Evolutionary conservation across 2,329 filamentous ascomycete species (phyloP).

Genomic region (Herpotrichia juniperi): DNA sequence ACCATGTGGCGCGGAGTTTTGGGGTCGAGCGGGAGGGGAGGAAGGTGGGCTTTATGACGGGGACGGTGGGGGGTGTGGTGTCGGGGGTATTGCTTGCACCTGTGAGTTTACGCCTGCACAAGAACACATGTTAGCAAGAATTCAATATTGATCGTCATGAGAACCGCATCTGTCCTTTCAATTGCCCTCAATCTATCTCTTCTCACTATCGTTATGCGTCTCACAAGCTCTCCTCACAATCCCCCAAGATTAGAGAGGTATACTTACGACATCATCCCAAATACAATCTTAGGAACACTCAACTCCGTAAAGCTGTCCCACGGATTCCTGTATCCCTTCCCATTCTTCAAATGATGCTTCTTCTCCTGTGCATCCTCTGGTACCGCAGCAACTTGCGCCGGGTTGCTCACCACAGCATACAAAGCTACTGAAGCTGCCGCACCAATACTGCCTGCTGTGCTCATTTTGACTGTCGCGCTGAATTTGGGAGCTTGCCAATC

Average conservation of each 20-base stretch:
- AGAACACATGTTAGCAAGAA: not conserved
- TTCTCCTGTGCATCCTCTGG: constrained; percentile 55
- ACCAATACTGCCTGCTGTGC: constrained; percentile 28
- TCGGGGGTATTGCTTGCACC: constrained; percentile 64
- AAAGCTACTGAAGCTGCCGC: constrained; percentile 37
- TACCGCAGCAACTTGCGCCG: constrained; percentile 44
- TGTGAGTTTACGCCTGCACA: constrained; percentile 51
- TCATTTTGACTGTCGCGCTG: constrained; percentile 31
- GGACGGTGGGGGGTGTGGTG: constrained; percentile 68
- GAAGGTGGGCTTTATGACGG: constrained; percentile 71
- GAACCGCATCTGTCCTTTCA: no score
- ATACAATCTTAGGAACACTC: constrained; percentile 38
- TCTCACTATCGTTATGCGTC: no score
- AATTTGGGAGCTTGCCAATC: not conserved
- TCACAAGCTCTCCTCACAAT: not conserved
- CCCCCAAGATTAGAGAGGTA: not conserved
- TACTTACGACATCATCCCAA: constrained; percentile 33
- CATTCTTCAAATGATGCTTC: constrained; percentile 58
- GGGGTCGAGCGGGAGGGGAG: constrained; percentile 63
- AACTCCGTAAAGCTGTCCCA: constrained; percentile 60
- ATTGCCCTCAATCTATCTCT: not conserved
- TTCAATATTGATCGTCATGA: constrained; percentile 11
- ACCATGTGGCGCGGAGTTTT: constrained; percentile 84
- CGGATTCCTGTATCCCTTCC: constrained; percentile 63
- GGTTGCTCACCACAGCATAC: constrained; percentile 50